Evolutionary conservation across 768 basidiomycete genomes (phyloP).

Genomic region (Pseudohyphozyma bogoriensis): DNA sequence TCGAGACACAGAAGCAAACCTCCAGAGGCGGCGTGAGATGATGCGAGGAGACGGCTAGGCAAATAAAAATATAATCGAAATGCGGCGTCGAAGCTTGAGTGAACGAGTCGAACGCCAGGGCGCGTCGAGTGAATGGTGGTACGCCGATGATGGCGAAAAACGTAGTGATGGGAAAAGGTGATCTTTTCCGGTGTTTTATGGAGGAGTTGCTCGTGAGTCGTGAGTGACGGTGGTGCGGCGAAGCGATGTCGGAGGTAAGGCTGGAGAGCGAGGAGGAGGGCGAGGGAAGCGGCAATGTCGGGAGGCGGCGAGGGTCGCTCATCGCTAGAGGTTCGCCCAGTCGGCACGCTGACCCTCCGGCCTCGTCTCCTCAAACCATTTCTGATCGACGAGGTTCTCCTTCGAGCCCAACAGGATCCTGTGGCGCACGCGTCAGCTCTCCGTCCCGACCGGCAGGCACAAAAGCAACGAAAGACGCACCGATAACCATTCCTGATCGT

Average conservation of each 20-base stretch:
- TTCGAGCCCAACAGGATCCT: constrained; percentile 17
- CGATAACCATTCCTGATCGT: constrained; percentile 87
- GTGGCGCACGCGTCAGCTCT: background rate
- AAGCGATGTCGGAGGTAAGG: background rate
- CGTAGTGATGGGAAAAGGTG: too few relatives aligned
- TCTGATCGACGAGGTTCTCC: constrained; percentile 12
- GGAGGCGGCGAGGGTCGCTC: too few relatives aligned
- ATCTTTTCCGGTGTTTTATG: too few relatives aligned
- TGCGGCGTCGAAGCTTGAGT: constrained; percentile 3
- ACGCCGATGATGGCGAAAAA: too few relatives aligned
- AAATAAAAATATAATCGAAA: too few relatives aligned
- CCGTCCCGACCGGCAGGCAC: background rate
- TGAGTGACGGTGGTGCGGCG: background rate
- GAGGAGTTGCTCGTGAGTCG: too few relatives aligned
- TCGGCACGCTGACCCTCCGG: constrained; percentile 4
- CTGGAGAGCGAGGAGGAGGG: background rate
- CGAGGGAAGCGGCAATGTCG: too few relatives aligned
- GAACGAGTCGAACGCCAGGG: constrained; percentile 7
- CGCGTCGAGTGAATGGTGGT: too few relatives aligned
- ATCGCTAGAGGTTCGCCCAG: constrained; percentile 2
- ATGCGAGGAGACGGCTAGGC: too few relatives aligned
- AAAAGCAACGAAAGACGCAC: constrained; percentile 9
- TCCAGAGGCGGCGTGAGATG: too few relatives aligned
- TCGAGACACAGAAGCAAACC: too few relatives aligned
- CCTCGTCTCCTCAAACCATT: constrained; percentile 18